These are phyloP conservation scores for Sphaceloma murrayae DNA, from an alignment of 2,329 filamentous ascomycete genomes.

Conservation along the genomic window DNA sequence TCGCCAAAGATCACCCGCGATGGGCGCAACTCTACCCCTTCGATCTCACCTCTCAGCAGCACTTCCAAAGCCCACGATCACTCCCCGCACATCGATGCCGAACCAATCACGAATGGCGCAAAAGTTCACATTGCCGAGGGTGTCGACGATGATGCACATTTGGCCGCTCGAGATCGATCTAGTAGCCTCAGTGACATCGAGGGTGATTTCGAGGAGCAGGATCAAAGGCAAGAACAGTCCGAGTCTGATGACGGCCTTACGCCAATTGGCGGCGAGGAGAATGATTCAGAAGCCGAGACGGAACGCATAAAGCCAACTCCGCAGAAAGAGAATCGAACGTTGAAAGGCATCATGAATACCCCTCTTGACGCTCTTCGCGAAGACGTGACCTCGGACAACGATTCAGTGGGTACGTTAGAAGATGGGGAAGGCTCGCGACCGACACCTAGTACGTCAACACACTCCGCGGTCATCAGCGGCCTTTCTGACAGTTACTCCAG, in stretches of 20 bases:
- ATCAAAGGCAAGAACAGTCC: conserved; percentile 19
- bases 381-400: conserved; percentile 44
- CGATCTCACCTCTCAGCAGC: conserved; percentile 29
- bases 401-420: conserved; percentile 88
- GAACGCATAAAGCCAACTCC: conserved; percentile 73
- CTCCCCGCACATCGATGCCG: conserved; percentile 10
- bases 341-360: neutral
- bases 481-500: conserved; percentile 9
- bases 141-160: conserved; percentile 24
- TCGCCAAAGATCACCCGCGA: conserved; percentile 13
- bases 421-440: conserved; percentile 63
- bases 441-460: conserved; percentile 6
- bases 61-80: conserved; percentile 23
- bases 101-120: conserved; percentile 6
- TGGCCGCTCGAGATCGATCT: conserved; percentile 41
- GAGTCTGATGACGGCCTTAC: conserved; percentile 10
- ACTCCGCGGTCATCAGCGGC: neutral
- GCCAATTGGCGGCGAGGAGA: conserved; percentile 40
- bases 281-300: conserved; percentile 81
- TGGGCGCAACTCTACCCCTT: conserved; percentile 22
- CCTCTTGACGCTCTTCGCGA: conserved; percentile 2
- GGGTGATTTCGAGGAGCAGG: conserved; percentile 59
- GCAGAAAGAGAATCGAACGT: conserved; percentile 17
- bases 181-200: conserved; percentile 91
- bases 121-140: conserved; percentile 20